phyloP scores from a whole-genome alignment of 257 asterid species.

The Lithospermum erythrorhizon region DNA sequence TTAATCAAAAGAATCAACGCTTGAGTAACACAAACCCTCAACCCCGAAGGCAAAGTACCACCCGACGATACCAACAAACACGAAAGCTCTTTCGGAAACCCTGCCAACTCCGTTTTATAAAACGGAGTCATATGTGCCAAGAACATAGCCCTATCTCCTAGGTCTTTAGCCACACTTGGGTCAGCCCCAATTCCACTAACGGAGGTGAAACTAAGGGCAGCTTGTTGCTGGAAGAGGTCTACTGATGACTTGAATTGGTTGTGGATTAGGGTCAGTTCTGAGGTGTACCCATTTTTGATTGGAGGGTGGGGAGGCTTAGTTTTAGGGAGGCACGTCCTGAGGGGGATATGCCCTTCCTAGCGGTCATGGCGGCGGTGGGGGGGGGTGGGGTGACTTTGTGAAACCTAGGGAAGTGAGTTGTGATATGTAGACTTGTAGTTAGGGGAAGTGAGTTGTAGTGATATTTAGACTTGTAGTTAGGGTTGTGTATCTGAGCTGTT shows the following conservation, averaged over 20 bases:
- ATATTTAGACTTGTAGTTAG: no score
- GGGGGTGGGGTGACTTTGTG: constrained; percentile 6
- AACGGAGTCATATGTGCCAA: constrained; percentile 74
- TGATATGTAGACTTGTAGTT: no score
- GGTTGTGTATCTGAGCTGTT: no score
- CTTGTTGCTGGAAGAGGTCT: constrained; percentile 75
- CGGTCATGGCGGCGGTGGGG: constrained; percentile 10
- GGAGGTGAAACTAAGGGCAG: constrained; percentile 69
- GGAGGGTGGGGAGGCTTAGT: constrained; percentile 53
- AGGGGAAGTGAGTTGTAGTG: no score
- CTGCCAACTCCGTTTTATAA: constrained; percentile 35
- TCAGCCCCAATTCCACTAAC: constrained; percentile 58
- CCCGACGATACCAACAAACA: constrained; percentile 27
- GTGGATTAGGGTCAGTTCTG: constrained; percentile 54
- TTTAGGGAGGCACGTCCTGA: constrained; percentile 50
- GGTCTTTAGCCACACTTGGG: constrained; percentile 52
- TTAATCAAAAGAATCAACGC: constrained; percentile 68
- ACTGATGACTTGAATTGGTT: constrained; percentile 66
- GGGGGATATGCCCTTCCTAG: constrained; percentile 36
- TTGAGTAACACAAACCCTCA: constrained; percentile 56
- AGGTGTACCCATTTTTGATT: constrained; percentile 66
- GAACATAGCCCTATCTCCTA: constrained; percentile 68
- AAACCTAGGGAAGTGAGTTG: constrained; percentile 1
- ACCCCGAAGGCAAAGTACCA: constrained; percentile 48
- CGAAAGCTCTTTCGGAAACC: constrained; percentile 33